Percentiles rank a stretch among this genome's conserved stretches.
phyloP scores from a whole-genome alignment of 495 filamentous ascomycete species.

The Xylaria cubensis region DNA sequence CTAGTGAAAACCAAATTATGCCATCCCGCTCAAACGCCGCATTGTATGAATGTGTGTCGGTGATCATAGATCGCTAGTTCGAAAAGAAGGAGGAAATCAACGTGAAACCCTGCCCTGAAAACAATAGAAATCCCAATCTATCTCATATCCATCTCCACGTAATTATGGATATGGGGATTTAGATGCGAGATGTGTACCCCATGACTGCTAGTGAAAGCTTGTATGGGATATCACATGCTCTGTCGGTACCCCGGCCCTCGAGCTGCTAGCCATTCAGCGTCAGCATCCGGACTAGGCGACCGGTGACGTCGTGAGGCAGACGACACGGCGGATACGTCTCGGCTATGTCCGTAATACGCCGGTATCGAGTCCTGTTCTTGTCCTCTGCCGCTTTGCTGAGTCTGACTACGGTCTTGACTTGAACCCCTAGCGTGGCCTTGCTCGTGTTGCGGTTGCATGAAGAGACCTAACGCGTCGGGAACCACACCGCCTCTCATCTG shows the following conservation, averaged over 20 bases:
- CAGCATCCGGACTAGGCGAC: not conserved
- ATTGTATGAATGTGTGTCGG: not conserved
- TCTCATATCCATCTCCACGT: not conserved
- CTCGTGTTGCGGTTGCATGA: not conserved
- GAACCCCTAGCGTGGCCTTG: not conserved
- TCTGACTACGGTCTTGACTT: not conserved
- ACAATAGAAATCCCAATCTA: not conserved
- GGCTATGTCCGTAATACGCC: slow-evolving; percentile 11
- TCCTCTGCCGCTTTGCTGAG: not conserved
- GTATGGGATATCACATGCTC: slow-evolving; percentile 6
- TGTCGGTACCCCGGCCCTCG: slow-evolving; percentile 23
- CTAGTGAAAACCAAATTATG: not conserved
- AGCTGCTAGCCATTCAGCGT: slow-evolving; percentile 9
- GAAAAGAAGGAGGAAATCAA: not conserved
- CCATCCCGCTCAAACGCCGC: slow-evolving; percentile 8
- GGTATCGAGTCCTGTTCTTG: slow-evolving; percentile 2
- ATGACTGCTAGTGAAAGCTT: not conserved
- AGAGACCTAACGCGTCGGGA: slow-evolving; percentile 16
- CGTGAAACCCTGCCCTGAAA: not conserved
- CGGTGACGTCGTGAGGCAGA: not conserved
- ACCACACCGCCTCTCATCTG: not conserved
- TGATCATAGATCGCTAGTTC: not conserved
- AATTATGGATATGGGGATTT: not conserved
- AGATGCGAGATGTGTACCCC: not conserved
- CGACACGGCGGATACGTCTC: not conserved